Evolutionary conservation across 768 basidiomycete species (phyloP).

Genomic region (Mrakia hoshinonis): DNA sequence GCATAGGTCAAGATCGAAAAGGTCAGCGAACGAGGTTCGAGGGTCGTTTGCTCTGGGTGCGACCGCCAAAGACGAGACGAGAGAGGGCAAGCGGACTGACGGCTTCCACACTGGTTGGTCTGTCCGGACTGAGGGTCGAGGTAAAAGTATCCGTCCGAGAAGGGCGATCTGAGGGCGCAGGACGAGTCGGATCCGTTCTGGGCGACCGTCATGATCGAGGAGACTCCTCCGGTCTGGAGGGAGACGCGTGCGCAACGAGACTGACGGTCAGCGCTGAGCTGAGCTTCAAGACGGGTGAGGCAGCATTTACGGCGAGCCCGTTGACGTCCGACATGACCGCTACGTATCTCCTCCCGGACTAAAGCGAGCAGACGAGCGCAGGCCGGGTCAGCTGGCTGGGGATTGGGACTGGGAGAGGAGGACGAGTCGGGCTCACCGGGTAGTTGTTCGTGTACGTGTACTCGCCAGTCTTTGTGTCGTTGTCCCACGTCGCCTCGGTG

Average conservation of each 20-base stretch:
- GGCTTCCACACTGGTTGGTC: neutral
- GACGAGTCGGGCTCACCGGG: conserved; percentile 5
- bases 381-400: neutral
- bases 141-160: conserved; percentile 15
- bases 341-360: conserved; percentile 15
- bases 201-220: conserved; percentile 16
- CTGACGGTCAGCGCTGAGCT: neutral
- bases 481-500: conserved; percentile 11
- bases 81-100: conserved; percentile 7
- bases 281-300: neutral
- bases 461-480: neutral
- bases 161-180: neutral
- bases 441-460: conserved; percentile 22
- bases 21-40: neutral
- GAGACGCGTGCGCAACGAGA: neutral
- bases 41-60: no score
- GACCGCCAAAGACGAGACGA: neutral
- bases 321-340: conserved; percentile 25
- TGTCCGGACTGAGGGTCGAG: conserved; percentile 11
- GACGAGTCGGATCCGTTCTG: neutral
- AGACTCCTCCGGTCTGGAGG: conserved; percentile 25
- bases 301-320: conserved; percentile 7
- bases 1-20: no score
- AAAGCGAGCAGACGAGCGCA: neutral
- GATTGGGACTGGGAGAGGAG: neutral